Evolutionary conservation across 2,329 filamentous ascomycete genomes (phyloP).

Genomic region (Neoarthrinium moseri): DNA sequence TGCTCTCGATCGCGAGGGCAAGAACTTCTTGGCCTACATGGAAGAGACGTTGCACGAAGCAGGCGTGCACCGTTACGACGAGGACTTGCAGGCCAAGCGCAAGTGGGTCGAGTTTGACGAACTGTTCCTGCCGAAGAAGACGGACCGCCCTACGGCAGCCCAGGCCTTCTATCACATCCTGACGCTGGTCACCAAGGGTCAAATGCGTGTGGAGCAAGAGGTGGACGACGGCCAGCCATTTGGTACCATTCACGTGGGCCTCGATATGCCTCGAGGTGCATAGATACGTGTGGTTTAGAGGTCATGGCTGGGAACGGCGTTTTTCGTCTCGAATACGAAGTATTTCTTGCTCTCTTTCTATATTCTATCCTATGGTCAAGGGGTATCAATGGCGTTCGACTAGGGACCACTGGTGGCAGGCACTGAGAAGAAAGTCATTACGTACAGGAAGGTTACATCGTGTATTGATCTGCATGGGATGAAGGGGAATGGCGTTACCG

Average conservation of each 20-base stretch:
- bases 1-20: constrained; percentile 43
- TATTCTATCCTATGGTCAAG: too few species aligned
- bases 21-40: constrained; percentile 45
- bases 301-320: too few species aligned
- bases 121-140: constrained; percentile 58
- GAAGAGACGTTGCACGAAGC: constrained; percentile 30
- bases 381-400: too few species aligned
- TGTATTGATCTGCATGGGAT: too few species aligned
- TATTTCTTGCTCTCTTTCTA: too few species aligned
- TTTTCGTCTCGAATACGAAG: too few species aligned
- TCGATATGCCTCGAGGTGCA: constrained; percentile 18
- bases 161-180: constrained; percentile 77
- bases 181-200: constrained; percentile 64
- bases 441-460: too few species aligned
- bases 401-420: too few species aligned
- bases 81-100: constrained; percentile 28
- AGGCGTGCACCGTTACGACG: constrained; percentile 25
- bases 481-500: too few species aligned
- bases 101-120: constrained; percentile 65
- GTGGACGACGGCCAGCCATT: constrained; percentile 36
- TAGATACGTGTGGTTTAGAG: too few species aligned
- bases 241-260: constrained; percentile 45
- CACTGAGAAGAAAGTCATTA: too few species aligned
- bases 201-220: constrained; percentile 63
- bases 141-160: constrained; percentile 62